Evolutionary conservation across 805 yeast species (phyloP).

Genomic region (Lipomyces anomalus): DNA sequence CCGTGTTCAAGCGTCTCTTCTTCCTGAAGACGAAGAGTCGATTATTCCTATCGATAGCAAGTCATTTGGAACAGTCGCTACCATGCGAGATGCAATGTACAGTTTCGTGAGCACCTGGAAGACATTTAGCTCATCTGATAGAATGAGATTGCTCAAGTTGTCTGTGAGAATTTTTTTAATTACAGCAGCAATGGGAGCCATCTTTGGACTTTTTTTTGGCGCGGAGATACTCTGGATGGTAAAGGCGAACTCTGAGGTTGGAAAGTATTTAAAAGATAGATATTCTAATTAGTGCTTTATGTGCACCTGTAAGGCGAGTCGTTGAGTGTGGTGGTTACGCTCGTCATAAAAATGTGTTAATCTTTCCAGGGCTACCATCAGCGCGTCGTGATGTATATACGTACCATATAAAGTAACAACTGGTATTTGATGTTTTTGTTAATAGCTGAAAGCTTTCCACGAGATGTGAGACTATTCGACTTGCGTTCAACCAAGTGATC

Average conservation of each 20-base stretch:
- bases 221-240: conserved; percentile 1
- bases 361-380: no score
- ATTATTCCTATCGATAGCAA: conserved; percentile 5
- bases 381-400: no score
- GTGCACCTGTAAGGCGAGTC: not conserved
- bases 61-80: conserved; percentile 2
- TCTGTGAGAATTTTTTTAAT: not conserved
- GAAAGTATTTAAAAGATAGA: not conserved
- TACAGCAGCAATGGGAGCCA: not conserved
- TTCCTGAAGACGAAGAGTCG: conserved; percentile 6
- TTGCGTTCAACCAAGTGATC: no score
- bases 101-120: not conserved
- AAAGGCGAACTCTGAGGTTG: conserved; percentile 2
- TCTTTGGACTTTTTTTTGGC: not conserved
- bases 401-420: no score
- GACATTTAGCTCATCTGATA: conserved; percentile 1
- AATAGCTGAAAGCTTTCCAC: no score
- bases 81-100: conserved; percentile 3
- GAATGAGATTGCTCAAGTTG: conserved; percentile 1
- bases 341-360: no score
- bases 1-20: conserved; percentile 6
- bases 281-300: not conserved
- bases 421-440: no score
- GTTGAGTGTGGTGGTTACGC: no score
- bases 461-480: no score